phyloP scores from a whole-genome alignment of 2,329 filamentous ascomycete genomes.

The Diplodia sapinea region DNA sequence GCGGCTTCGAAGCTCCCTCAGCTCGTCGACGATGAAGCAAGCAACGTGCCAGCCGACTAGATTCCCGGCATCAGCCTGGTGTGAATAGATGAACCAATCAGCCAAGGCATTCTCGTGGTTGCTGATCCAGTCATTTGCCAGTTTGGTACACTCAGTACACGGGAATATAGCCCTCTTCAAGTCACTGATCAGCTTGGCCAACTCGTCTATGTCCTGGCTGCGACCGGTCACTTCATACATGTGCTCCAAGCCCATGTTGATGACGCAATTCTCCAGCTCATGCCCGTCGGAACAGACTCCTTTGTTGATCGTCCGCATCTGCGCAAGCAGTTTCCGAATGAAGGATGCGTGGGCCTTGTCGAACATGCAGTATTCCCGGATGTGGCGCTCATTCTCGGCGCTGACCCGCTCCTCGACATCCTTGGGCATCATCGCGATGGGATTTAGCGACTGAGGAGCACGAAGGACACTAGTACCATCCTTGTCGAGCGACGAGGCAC shows the following conservation, averaged over 20 bases:
- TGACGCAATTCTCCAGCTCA: slow-evolving; percentile 55
- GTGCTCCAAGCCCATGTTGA: slow-evolving; percentile 66
- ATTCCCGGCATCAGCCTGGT: not conserved
- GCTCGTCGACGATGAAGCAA: slow-evolving; percentile 10
- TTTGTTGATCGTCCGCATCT: slow-evolving; percentile 58
- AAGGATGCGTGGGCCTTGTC: slow-evolving; percentile 74
- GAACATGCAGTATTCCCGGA: slow-evolving; percentile 79
- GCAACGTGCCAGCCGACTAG: slow-evolving; percentile 5
- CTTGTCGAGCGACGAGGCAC: slow-evolving; percentile 67
- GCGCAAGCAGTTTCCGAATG: slow-evolving; percentile 65
- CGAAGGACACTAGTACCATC: slow-evolving; percentile 46
- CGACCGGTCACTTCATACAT: slow-evolving; percentile 77
- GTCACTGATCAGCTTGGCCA: slow-evolving; percentile 61
- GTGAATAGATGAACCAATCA: slow-evolving; percentile 28
- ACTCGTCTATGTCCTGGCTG: slow-evolving; percentile 70
- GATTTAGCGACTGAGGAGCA: slow-evolving; percentile 51
- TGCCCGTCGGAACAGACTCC: slow-evolving; percentile 58
- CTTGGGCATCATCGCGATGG: slow-evolving; percentile 54
- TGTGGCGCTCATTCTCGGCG: slow-evolving; percentile 72
- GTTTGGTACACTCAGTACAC: slow-evolving; percentile 51
- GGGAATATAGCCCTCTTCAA: slow-evolving; percentile 61
- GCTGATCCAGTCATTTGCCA: slow-evolving; percentile 20
- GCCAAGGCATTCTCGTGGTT: slow-evolving; percentile 7
- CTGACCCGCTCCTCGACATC: slow-evolving; percentile 63
- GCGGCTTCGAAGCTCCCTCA: slow-evolving; percentile 14